Percentiles rank a stretch among this genome's conserved stretches.
Evolutionary conservation across 176 grass and related monocot genomes (phyloP).

Genomic region (bread wheat (Triticum aestivum)): DNA sequence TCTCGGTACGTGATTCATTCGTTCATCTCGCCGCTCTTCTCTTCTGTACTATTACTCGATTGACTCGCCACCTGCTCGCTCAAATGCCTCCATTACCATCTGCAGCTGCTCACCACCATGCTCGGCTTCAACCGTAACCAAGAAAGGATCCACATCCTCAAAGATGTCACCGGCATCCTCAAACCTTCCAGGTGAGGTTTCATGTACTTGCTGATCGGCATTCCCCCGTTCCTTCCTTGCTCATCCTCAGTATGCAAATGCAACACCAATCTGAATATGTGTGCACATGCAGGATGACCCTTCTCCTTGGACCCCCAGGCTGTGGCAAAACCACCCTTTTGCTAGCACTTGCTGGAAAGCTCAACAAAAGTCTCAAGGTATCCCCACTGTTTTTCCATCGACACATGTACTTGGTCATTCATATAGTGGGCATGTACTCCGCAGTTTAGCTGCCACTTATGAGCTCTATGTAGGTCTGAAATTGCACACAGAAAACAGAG

Average conservation of each 20-base stretch:
- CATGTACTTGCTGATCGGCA: neutral
- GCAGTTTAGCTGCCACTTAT: too few relatives aligned
- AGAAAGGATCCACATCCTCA: slow-evolving; percentile 59
- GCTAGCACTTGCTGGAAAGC: slow-evolving; percentile 62
- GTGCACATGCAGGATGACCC: slow-evolving; percentile 52
- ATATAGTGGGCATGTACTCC: too few relatives aligned
- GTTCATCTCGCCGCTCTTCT: neutral
- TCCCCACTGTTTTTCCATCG: neutral
- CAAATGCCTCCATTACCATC: neutral
- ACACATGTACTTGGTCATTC: too few relatives aligned
- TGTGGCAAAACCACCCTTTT: slow-evolving; percentile 81
- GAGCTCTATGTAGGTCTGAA: neutral
- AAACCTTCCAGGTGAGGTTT: slow-evolving; percentile 38
- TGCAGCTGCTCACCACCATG: neutral
- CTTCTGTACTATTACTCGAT: neutral
- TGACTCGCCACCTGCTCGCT: neutral
- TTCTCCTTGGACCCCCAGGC: slow-evolving; percentile 71
- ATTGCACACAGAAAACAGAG: neutral
- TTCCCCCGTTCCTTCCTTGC: too few relatives aligned
- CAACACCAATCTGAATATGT: neutral
- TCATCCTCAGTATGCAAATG: neutral
- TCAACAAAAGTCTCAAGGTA: slow-evolving; percentile 61
- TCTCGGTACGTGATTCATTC: slow-evolving; percentile 20
- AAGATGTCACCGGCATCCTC: slow-evolving; percentile 61
- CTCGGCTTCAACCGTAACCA: slow-evolving; percentile 38